These are phyloP conservation scores for Takakia lepidozioides DNA, from an alignment of 225 moss, liverwort and hornwort genomes.

Conservation along the genomic window DNA sequence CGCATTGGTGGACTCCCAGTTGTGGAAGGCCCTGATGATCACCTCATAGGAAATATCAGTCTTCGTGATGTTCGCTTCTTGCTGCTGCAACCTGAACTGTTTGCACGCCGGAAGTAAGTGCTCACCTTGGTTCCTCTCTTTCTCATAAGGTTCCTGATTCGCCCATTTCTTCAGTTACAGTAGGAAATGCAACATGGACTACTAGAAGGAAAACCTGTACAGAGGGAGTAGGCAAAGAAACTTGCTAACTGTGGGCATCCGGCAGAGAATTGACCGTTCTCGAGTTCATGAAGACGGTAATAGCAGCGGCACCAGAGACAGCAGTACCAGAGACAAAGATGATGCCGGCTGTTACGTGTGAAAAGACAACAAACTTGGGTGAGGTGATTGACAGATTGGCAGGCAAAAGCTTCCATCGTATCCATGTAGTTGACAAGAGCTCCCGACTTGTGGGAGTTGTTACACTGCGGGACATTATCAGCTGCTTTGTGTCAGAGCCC, in stretches of 20 bases:
- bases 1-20: conserved; percentile 85
- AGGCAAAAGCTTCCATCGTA: conserved; percentile 44
- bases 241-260: too few relatives aligned
- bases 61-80: conserved; percentile 73
- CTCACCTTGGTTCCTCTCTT: too few relatives aligned
- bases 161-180: too few relatives aligned
- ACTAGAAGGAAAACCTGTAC: too few relatives aligned
- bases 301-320: conserved; percentile 20
- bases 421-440: conserved; percentile 53
- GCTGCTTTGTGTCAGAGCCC: conserved; percentile 71
- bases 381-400: conserved; percentile 51
- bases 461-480: conserved; percentile 76
- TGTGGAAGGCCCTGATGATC: conserved; percentile 48
- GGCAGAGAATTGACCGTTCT: conserved; percentile 63
- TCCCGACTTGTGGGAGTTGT: conserved; percentile 44
- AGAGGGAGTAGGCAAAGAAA: too few relatives aligned
- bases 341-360: conserved; percentile 57
- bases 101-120: conserved; percentile 68
- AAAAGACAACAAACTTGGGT: conserved; percentile 32
- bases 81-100: conserved; percentile 67
- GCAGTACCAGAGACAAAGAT: conserved; percentile 16
- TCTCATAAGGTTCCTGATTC: too few relatives aligned
- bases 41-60: conserved; percentile 68
- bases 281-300: conserved; percentile 67
- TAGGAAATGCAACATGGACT: too few relatives aligned